phyloP scores from a whole-genome alignment of 495 filamentous ascomycete species.

The Pseudoneurospora amorphoporcata region DNA sequence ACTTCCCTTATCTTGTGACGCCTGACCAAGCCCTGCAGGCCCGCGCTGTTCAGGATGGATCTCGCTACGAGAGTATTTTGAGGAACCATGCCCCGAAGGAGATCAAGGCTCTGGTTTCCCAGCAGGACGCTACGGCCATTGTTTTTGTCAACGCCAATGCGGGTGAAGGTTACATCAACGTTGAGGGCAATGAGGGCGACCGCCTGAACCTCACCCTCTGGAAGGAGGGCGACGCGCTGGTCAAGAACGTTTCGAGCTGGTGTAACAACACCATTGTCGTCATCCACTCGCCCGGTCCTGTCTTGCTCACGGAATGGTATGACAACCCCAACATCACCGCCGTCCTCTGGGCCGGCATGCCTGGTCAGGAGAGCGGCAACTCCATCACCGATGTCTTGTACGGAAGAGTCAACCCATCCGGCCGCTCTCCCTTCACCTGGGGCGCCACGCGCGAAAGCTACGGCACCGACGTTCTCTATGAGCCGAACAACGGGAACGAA shows the following conservation, averaged over 20 bases:
- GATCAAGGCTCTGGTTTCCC: slow-evolving; percentile 51
- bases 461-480: slow-evolving; percentile 63
- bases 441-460: slow-evolving; percentile 64
- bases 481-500: slow-evolving; percentile 56
- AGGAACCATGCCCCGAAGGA: slow-evolving; percentile 54
- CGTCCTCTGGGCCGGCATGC: slow-evolving; percentile 87
- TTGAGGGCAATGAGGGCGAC: slow-evolving; percentile 82
- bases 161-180: slow-evolving; percentile 76
- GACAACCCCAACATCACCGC: slow-evolving; percentile 86
- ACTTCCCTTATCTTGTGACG: slow-evolving; percentile 86
- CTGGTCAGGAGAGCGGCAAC: slow-evolving; percentile 87
- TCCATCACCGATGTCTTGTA: slow-evolving; percentile 88
- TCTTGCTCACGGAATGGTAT: slow-evolving; percentile 67
- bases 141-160: slow-evolving; percentile 85
- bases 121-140: slow-evolving; percentile 58
- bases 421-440: slow-evolving; percentile 82
- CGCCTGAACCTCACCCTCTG: slow-evolving; percentile 90
- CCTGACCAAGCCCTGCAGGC: slow-evolving; percentile 78
- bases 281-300: slow-evolving; percentile 76
- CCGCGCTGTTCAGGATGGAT: slow-evolving; percentile 50
- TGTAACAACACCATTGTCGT: slow-evolving; percentile 92
- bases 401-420: slow-evolving; percentile 76
- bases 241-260: slow-evolving; percentile 61
- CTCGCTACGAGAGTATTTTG: slow-evolving; percentile 61
- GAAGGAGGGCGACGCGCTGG: slow-evolving; percentile 67